Conservation (phyloP, 2,329 filamentous ascomycete genomes). For the Fusarium bactridioides region DNA sequence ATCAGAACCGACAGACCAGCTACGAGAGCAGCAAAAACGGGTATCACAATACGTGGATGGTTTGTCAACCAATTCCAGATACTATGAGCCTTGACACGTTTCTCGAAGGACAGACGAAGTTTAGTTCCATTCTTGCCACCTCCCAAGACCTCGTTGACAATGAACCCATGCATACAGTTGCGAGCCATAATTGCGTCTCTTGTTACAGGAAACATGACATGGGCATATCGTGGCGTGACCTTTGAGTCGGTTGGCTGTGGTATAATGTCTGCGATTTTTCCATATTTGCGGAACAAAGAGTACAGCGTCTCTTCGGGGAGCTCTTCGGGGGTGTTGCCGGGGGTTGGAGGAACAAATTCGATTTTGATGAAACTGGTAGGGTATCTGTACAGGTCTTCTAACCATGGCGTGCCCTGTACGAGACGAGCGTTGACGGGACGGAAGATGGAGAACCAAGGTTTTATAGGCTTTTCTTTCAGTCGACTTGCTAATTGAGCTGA, state of each 20-base stretch:
- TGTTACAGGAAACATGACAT: constrained; percentile 76
- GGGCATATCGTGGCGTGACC: constrained; percentile 79
- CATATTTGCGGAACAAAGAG: constrained; percentile 86
- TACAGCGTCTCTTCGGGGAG: constrained; percentile 88
- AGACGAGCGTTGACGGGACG: constrained; percentile 73
- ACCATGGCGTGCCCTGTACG: constrained; percentile 88
- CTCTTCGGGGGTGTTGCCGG: constrained; percentile 77
- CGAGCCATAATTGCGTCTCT: constrained; percentile 86
- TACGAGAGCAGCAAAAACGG: constrained; percentile 79
- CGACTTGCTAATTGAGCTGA: constrained; percentile 65
- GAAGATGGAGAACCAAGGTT: constrained; percentile 91
- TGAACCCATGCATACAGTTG: constrained; percentile 89
- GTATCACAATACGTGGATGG: constrained; percentile 89
- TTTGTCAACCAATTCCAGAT: constrained; percentile 87
- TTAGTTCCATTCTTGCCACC: constrained; percentile 80
- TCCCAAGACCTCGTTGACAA: constrained; percentile 72
- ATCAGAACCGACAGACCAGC: constrained; percentile 85
- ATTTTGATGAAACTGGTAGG: constrained; percentile 80
- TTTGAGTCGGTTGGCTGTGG: constrained; percentile 88
- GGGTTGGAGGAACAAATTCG: constrained; percentile 79
- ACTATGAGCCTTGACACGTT: constrained; percentile 77
- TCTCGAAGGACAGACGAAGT: constrained; percentile 84
- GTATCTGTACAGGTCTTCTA: constrained; percentile 88
- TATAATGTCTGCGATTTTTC: constrained; percentile 86
- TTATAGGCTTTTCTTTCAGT: constrained; percentile 74